Percentiles rank a stretch among this genome's conserved stretches.
Evolutionary conservation across 2,329 filamentous ascomycete species (phyloP).

Genomic region (Xylariaceae sp.): DNA sequence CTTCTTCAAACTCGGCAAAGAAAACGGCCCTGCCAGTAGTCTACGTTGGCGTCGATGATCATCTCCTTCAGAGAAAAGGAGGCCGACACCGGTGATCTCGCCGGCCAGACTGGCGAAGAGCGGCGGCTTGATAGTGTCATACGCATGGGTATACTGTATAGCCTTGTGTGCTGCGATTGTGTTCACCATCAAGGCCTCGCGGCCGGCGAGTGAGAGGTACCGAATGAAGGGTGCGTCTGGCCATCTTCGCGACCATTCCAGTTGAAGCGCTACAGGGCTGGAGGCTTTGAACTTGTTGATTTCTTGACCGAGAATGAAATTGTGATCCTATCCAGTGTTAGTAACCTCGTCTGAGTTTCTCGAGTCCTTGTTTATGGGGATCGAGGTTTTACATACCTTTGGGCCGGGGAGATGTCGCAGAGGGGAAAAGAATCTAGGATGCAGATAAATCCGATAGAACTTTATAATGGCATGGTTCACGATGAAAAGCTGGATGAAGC

Average conservation of each 20-base stretch:
- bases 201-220: conserved; percentile 33
- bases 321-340: conserved; percentile 30
- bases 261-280: conserved; percentile 25
- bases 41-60: conserved; percentile 33
- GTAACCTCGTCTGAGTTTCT: background rate
- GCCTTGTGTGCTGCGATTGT: conserved; percentile 34
- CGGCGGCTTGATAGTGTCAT: conserved; percentile 36
- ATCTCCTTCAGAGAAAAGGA: conserved; percentile 36
- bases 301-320: conserved; percentile 39
- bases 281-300: conserved; percentile 30
- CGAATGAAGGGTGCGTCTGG: conserved; percentile 37
- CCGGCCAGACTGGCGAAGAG: conserved; percentile 32
- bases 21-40: conserved; percentile 34
- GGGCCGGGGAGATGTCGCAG: too few species aligned
- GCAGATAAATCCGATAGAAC: conserved; percentile 37
- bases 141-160: conserved; percentile 37
- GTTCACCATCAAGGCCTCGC: conserved; percentile 37
- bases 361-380: background rate
- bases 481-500: conserved; percentile 1
- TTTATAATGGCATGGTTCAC: conserved; percentile 24
- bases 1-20: conserved; percentile 33
- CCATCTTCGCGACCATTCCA: conserved; percentile 31
- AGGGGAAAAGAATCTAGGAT: conserved; percentile 40
- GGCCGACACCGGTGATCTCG: conserved; percentile 34
- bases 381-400: conserved; percentile 29